Base-by-base conservation (phyloP, 371 early-diverging fungal species). In the Mucor saturninus region DNA sequence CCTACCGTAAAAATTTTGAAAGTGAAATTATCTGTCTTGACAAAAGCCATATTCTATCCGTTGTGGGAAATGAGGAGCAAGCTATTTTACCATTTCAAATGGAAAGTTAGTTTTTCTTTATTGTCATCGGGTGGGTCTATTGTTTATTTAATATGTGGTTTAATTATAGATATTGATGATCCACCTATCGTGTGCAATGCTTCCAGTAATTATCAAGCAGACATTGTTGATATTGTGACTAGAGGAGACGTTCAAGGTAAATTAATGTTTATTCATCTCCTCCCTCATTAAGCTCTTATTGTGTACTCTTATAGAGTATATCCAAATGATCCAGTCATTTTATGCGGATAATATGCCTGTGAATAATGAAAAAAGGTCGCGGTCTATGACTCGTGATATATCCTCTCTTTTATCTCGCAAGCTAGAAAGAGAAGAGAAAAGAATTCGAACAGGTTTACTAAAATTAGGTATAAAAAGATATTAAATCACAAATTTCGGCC, bases 231-330 rank as follows among this genome's bases (percentile, higher is more conserved):
- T 29, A 48, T 54, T 9, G 38, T 60, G 11, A 59, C 67, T 11
- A 56, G 43, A 40, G 49, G 50, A 28, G 56, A 68, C 8, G 56
- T 68, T 15, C 51, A 68, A 68, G 45, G 68, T 64, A 39, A 45
- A 29, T 21, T 54, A 59, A 39, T 37, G 2, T 21, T 21, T 21
- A 21, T 21, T 21, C 21, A 21, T 21, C 21, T 21, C 21, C 21
- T 21, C 21, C 21, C 21, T 21, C 21, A 21, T 21, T 21, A 21
- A 21, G 21, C 21, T 21, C 21, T 21, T 49, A 8, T 14, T 43
- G 15, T 28, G 40, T 28, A 10, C 15, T 39, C 11, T 38, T 46
- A 15, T 48, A 65, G 65, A 54, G 7, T 65, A 55, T 55, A 63
- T 62, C 11, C 39, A 56, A 15, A 53, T 32, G 28, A 35, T 64